Evolutionary conservation across 2,329 filamentous ascomycete genomes (phyloP), one percentile per base, ranked within the genome.

Genomic region (Neopestalotiopsis clavispora): DNA sequence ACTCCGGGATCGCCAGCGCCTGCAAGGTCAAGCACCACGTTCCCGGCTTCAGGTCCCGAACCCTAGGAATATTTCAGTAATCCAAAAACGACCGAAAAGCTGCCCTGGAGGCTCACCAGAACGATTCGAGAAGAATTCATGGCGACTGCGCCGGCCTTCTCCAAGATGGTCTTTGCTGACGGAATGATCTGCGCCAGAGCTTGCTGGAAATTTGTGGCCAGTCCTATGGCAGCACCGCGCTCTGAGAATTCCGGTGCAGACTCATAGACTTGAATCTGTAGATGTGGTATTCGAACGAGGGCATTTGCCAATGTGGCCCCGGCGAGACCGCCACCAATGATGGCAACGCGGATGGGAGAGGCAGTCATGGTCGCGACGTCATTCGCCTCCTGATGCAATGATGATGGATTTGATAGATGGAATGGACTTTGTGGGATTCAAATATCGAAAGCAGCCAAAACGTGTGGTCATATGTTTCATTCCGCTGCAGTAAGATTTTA

Each of bases 181-280:
- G 68, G 62, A 4, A 72, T 65, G n/a, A 62, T 61, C 9, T 69
- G 66, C 7, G 70, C 59, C 4, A 76, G 65, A 2, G 73, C 73
- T 20, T 32, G 12, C 30, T 72, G 69, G 1, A 69, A 69, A 32
- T 74, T 69, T 4, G 30, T 28, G 0, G 71, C 23, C 2, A 76
- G 49, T 12, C 72, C 73, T n/a, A 76, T 66, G 12, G 72, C 72
- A 30, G 73, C 74, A 23, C 74, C 74, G 2, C 72, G 71, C 49
- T 76, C 73, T 1, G 71, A 71, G 57, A 73, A 75, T 13, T 71
- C 62, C 40, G 74, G 68, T 14, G 69, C 71, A 7, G 75, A 70
- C 58, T 76, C 72, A 61, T 72, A 77, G 28, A 75, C 62, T 14
- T 73, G 69, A 0, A 75, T 68, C 14, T 74, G 68, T 12, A 76